A percentile compares a stretch with the other conserved stretches of the same genome.
Evolutionary conservation across 2,329 filamentous ascomycete species (phyloP).

Genomic region (Chaetomium globosum): DNA sequence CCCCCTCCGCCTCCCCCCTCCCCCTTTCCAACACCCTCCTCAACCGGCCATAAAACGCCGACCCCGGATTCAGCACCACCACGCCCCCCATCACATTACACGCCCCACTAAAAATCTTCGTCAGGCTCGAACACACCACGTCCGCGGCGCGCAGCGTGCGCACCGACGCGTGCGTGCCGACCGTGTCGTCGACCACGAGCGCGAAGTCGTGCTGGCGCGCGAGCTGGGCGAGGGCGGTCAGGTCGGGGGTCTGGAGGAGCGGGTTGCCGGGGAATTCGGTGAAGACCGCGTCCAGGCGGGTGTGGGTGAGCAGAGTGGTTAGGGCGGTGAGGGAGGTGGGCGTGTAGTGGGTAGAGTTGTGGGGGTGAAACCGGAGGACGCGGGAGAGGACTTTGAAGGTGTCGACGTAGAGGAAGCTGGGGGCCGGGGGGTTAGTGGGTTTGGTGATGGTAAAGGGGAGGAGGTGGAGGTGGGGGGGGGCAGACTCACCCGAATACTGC

Average conservation of each 20-base stretch:
- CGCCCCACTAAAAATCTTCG: conserved; percentile 35
- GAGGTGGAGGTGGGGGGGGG: too few relatives aligned
- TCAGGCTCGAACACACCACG: conserved; percentile 33
- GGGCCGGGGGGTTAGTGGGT: not conserved
- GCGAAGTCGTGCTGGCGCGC: conserved; percentile 13
- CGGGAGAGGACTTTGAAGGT: conserved; percentile 31
- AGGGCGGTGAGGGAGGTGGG: conserved; percentile 18
- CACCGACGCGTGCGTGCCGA: conserved; percentile 30
- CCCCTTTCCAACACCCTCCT: not conserved
- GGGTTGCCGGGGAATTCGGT: conserved; percentile 37
- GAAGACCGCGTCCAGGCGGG: conserved; percentile 18
- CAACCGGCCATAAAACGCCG: not conserved
- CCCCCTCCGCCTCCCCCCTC: not conserved
- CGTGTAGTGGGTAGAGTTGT: conserved; percentile 31
- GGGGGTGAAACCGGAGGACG: conserved; percentile 17
- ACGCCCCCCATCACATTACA: conserved; percentile 36
- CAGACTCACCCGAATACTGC: conserved; percentile 30
- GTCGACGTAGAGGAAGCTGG: conserved; percentile 36
- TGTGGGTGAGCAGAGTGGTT: not conserved
- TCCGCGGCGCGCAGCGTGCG: conserved; percentile 26
- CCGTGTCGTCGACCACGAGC: conserved; percentile 35
- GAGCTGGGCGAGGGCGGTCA: conserved; percentile 16
- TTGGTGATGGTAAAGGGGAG: not conserved
- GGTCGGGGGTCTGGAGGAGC: conserved; percentile 29
- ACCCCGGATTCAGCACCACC: conserved; percentile 16